Evolutionary conservation across 2,329 filamentous ascomycete species (phyloP).

Genomic region (Diaporthe sp.): DNA sequence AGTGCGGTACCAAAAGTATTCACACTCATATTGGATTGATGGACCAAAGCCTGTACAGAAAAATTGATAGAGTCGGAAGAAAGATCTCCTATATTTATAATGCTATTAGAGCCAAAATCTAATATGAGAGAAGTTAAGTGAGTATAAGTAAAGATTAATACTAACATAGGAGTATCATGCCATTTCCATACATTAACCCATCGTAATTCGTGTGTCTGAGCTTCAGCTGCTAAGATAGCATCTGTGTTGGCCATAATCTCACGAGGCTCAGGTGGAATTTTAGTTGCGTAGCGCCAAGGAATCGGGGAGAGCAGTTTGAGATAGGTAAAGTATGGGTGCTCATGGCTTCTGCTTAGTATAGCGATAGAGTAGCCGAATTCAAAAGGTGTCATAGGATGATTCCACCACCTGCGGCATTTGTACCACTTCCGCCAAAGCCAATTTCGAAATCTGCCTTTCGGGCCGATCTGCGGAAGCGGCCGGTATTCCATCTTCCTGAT

Average conservation of each 20-base stretch:
- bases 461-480: neutral
- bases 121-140: neutral
- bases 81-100: neutral
- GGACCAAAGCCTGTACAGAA: conserved; percentile 8
- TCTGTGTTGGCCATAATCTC: neutral
- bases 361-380: neutral
- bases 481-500: neutral
- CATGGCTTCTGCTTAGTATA: neutral
- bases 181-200: conserved; percentile 4
- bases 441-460: conserved; percentile 1
- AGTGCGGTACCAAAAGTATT: conserved; percentile 6
- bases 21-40: neutral
- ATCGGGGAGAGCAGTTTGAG: conserved; percentile 1
- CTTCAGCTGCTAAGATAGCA: neutral
- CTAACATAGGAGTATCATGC: conserved; percentile 17
- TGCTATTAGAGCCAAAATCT: neutral
- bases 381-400: neutral
- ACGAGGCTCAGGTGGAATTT: neutral
- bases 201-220: neutral
- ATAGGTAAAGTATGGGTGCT: conserved; percentile 12
- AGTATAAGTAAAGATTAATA: neutral
- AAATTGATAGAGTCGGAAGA: neutral
- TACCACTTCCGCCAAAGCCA: conserved; percentile 12
- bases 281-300: neutral
- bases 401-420: conserved; percentile 8